A percentile compares a stretch with the other conserved stretches of the same genome.
phyloP scores from a whole-genome alignment of 2,329 filamentous ascomycete species.

The Xylariaceae sp. region DNA sequence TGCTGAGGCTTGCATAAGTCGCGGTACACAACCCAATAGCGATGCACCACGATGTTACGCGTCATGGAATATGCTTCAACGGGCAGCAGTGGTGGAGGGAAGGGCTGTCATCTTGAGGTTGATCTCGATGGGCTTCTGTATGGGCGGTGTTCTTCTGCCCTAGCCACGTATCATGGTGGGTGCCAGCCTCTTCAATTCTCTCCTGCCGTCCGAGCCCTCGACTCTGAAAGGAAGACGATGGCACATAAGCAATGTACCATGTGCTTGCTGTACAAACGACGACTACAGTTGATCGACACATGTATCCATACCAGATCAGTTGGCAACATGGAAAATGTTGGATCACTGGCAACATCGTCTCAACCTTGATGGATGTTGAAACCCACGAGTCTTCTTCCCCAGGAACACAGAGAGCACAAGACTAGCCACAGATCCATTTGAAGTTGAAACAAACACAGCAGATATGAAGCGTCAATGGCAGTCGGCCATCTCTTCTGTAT shows the following conservation, averaged over 20 bases:
- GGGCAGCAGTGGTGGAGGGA: constrained; percentile 12
- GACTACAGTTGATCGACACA: background rate
- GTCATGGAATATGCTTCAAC: constrained; percentile 17
- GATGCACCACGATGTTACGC: constrained; percentile 27
- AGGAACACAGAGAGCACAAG: background rate
- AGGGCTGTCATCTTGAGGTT: constrained; percentile 14
- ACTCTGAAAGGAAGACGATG: too few relatives aligned
- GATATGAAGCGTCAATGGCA: background rate
- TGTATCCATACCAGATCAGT: background rate
- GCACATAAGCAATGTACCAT: background rate
- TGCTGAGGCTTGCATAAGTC: constrained; percentile 27
- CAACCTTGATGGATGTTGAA: background rate
- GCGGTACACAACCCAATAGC: constrained; percentile 27
- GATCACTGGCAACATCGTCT: constrained; percentile 2
- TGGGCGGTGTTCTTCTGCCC: too few relatives aligned
- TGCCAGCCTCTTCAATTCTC: too few relatives aligned
- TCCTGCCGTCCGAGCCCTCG: too few relatives aligned
- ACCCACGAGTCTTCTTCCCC: constrained; percentile 2
- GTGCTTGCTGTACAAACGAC: constrained; percentile 7
- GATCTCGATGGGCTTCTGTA: background rate
- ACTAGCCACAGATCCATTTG: too few relatives aligned
- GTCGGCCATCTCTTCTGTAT: background rate
- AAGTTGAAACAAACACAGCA: background rate
- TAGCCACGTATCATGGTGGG: too few relatives aligned
- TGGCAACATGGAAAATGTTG: constrained; percentile 4